Base-by-base conservation (phyloP, 1,284 basidiomycete genomes). In the Sparassis latifolia region DNA sequence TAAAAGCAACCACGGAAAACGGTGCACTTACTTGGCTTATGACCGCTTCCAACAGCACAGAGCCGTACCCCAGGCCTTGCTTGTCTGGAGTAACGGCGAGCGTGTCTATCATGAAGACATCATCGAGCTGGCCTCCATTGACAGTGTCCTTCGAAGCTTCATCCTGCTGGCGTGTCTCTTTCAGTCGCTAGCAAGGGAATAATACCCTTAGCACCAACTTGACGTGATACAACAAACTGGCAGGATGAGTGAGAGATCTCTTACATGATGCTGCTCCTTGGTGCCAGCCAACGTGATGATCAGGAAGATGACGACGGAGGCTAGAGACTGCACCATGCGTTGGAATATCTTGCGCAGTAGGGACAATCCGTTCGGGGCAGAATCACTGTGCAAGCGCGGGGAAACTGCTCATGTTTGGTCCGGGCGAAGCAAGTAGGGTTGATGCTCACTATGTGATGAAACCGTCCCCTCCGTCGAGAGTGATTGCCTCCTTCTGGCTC, bases 11-110 rank as follows among this genome's bases (percentile, higher is more conserved):
- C 20, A 20, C 20, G 20, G 20, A 20, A 20, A 20, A 20, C 20
- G 20, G 20, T 20, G 20, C 20, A 20, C 35, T 37, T 20, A 20
- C 20, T 20, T 20, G 6, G 7, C 7, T 12, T 12, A 12, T 37
- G 35, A 37, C 35, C 7, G 35, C 6, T 12, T 7, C 12, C 35
- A 37, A 46, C 5, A 52, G 44, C 31, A 33, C 38, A n/a, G 51
- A 44, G 7, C 32, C 51, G 32, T 52, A 52, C 10, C 51, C 51
- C 5, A 5, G 46, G 10, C 47, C n/a, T 32, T 49, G 51, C 27
- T 48, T 43, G 27, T 7, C 33, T 12, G 35, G 41, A 3, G 37
- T 32, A 12, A 43, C 42, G 2, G 47, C 46, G 20, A 52, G 51
- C 29, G 29, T 42, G 38, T 45, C 33, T 9, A 48, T 12, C n/a